Conservation (phyloP, 2,329 filamentous ascomycete genomes). For the Phaeosphaeriaceae sp. region DNA sequence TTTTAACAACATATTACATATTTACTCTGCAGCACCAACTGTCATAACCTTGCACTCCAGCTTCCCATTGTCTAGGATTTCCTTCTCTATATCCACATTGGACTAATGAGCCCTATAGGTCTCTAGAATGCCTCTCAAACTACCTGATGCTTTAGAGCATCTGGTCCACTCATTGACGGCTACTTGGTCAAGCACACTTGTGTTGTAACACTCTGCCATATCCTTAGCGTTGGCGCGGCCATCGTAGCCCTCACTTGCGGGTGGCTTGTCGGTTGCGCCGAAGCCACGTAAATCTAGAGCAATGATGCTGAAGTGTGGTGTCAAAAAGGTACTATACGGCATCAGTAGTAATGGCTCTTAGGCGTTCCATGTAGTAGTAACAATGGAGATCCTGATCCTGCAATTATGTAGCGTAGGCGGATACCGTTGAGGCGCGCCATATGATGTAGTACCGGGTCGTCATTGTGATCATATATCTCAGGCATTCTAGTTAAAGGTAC, state of each 20-base stretch:
- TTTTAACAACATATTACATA: not conserved
- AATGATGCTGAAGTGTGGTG: conserved; percentile 45
- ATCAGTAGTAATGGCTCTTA: conserved; percentile 44
- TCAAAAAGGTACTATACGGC: conserved; percentile 45
- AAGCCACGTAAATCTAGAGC: conserved; percentile 48
- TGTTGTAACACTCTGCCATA: conserved; percentile 48
- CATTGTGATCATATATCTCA: conserved; percentile 24
- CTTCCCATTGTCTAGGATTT: conserved; percentile 22
- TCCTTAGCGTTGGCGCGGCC: conserved; percentile 45
- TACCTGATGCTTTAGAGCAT: conserved; percentile 26
- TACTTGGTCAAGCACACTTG: conserved; percentile 39
- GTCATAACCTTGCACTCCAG: conserved; percentile 28
- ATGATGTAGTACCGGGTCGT: conserved; percentile 18
- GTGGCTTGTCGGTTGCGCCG: conserved; percentile 50
- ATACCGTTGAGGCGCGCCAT: conserved; percentile 31
- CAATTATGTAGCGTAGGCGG: conserved; percentile 28
- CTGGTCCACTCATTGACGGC: conserved; percentile 28
- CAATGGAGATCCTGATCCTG: conserved; percentile 24
- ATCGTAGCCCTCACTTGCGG: conserved; percentile 46
- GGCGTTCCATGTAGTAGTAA: conserved; percentile 31
- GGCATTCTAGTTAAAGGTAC: conserved; percentile 16
- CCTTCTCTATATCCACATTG: conserved; percentile 28
- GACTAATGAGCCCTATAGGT: conserved; percentile 29
- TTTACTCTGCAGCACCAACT: conserved; percentile 27
- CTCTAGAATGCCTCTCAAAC: conserved; percentile 24